Evolutionary conservation across 225 moss, liverwort and hornwort species (phyloP).

Genomic region (Physcomitrellopsis africana): DNA sequence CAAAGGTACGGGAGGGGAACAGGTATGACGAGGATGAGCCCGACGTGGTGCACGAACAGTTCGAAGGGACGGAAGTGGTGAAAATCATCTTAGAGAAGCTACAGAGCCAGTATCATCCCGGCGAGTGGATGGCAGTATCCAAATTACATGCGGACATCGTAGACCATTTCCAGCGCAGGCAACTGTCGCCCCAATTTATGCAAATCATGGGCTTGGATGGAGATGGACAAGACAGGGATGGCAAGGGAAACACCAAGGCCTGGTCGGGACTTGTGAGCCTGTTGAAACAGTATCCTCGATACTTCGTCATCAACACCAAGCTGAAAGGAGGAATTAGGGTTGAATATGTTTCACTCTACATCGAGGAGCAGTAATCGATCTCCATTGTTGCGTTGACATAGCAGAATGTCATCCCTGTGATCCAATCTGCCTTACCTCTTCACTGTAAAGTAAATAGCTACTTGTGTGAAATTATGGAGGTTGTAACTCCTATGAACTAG

Average conservation of each 20-base stretch:
- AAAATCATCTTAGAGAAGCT: constrained; percentile 69
- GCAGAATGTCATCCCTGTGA: constrained; percentile 19
- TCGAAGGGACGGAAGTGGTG: constrained; percentile 77
- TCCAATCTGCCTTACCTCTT: constrained; percentile 16
- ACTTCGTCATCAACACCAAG: constrained; percentile 97
- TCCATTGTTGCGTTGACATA: not conserved
- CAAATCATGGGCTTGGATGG: constrained; percentile 63
- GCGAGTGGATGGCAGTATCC: constrained; percentile 95
- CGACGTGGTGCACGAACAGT: constrained; percentile 49
- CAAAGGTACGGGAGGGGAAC: constrained; percentile 50
- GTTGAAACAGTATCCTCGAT: constrained; percentile 62
- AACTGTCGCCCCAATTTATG: constrained; percentile 57
- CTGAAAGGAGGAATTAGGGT: constrained; percentile 97
- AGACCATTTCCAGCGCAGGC: constrained; percentile 52
- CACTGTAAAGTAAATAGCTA: constrained; percentile 50
- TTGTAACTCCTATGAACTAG: constrained; percentile 22
- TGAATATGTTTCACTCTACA: constrained; percentile 87
- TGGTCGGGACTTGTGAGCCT: constrained; percentile 90
- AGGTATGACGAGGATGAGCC: constrained; percentile 56
- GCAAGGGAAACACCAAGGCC: constrained; percentile 45
- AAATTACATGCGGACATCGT: constrained; percentile 72
- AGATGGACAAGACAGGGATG: constrained; percentile 50
- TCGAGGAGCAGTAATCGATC: constrained; percentile 46
- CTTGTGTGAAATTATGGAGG: constrained; percentile 44
- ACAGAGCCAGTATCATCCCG: constrained; percentile 73